Evolutionary conservation across 2,329 filamentous ascomycete species (phyloP).

Genomic region (Penicillium nordicum): DNA sequence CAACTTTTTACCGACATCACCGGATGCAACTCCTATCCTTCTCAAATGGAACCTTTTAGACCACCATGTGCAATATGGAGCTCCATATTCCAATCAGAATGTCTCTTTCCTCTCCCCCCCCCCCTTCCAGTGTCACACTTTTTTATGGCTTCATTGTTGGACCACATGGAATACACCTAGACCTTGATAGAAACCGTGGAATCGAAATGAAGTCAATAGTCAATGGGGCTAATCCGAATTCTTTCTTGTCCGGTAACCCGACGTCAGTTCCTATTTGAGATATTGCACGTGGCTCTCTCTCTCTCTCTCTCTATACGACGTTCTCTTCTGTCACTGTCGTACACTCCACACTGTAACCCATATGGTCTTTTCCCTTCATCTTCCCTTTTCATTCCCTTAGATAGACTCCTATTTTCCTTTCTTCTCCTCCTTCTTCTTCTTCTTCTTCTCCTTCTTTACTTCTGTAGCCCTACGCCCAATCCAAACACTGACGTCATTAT

Average conservation of each 20-base stretch:
- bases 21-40: slow-evolving; percentile 30
- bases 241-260: neutral
- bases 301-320: slow-evolving; percentile 12
- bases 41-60: slow-evolving; percentile 21
- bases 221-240: neutral
- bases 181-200: neutral
- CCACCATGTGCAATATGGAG: neutral
- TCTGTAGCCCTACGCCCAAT: neutral
- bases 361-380: slow-evolving; percentile 9
- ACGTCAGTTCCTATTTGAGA: neutral
- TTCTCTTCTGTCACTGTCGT: slow-evolving; percentile 22
- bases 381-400: slow-evolving; percentile 7
- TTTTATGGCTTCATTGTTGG: slow-evolving; percentile 7
- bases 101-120: neutral
- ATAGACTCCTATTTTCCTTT: neutral
- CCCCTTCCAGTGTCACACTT: neutral
- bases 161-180: slow-evolving; percentile 14
- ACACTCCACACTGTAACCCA: slow-evolving; percentile 30
- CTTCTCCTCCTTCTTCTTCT: neutral
- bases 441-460: slow-evolving; percentile 1
- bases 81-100: slow-evolving; percentile 10
- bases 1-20: slow-evolving; percentile 23
- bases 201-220: slow-evolving; percentile 7
- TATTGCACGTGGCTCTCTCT: neutral
- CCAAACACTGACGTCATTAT: slow-evolving; percentile 30